These are phyloP conservation scores for Coemansia sp. DNA, from an alignment of 192 early-diverging fungal genomes.

Conservation along the genomic window DNA sequence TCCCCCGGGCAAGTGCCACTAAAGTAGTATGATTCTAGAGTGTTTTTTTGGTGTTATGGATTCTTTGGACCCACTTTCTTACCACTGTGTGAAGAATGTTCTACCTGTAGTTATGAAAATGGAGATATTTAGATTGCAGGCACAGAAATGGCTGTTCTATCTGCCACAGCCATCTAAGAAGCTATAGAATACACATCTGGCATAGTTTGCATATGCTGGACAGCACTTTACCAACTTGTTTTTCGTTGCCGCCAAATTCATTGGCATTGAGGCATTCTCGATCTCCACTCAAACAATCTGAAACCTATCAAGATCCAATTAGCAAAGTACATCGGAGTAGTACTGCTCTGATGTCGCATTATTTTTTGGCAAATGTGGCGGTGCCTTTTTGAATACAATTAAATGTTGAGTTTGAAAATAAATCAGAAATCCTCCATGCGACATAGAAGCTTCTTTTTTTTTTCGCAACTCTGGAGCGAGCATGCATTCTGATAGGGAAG, in stretches of 20 bases:
- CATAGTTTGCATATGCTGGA: constrained; percentile 28
- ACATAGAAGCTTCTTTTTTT: no score
- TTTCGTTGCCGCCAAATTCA: constrained; percentile 49
- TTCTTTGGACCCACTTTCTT: no score
- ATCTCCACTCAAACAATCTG: no score
- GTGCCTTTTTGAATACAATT: no score
- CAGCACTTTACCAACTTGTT: constrained; percentile 40
- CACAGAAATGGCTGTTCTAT: constrained; percentile 32
- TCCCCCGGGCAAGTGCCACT: constrained; percentile 36
- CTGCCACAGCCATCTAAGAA: constrained; percentile 41
- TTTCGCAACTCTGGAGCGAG: no score
- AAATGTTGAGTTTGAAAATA: no score
- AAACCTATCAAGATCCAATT: no score
- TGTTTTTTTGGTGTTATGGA: no score
- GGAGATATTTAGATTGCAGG: constrained; percentile 14
- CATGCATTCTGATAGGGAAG: background rate
- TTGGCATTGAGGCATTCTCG: constrained; percentile 29
- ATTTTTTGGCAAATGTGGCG: no score
- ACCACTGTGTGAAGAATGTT: constrained; percentile 8
- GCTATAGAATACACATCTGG: constrained; percentile 42
- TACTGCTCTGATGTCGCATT: no score
- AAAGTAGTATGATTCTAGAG: background rate
- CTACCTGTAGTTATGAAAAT: constrained; percentile 3
- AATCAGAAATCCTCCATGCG: no score
- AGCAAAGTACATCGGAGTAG: no score